Percentiles rank a stretch among this genome's conserved stretches.
These are phyloP conservation scores for Botryobasidium botryosum DNA, from an alignment of 768 basidiomycete genomes.

Conservation along the genomic window DNA sequence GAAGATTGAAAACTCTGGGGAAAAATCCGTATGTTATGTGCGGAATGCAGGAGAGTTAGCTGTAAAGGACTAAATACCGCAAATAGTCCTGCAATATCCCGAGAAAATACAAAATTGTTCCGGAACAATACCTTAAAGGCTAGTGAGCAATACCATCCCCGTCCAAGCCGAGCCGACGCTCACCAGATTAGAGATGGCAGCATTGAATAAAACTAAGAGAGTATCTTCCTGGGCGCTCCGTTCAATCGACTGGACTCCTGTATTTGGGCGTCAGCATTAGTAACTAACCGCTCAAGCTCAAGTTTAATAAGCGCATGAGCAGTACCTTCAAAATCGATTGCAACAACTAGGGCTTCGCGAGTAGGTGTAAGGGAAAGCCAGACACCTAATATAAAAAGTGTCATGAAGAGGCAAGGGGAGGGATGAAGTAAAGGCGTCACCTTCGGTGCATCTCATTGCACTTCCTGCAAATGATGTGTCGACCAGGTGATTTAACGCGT, in stretches of 20 bases:
- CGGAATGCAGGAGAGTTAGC: neutral
- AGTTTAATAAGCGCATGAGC: neutral
- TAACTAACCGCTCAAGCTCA: too few species aligned
- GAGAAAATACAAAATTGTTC: slow-evolving; percentile 7
- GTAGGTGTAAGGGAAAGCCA: slow-evolving; percentile 8
- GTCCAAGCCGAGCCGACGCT: too few species aligned
- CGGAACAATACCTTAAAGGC: slow-evolving; percentile 8
- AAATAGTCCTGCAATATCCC: slow-evolving; percentile 6
- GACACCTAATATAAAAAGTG: neutral
- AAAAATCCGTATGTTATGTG: neutral
- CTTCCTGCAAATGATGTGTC: slow-evolving; percentile 51
- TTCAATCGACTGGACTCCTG: slow-evolving; percentile 8
- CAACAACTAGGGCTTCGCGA: slow-evolving; percentile 3
- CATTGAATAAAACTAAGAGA: slow-evolving; percentile 6
- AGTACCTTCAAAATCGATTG: slow-evolving; percentile 9
- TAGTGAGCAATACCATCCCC: too few species aligned
- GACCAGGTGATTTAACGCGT: slow-evolving; percentile 38
- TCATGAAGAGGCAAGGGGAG: neutral
- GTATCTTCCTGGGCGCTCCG: slow-evolving; percentile 5
- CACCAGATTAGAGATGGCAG: slow-evolving; percentile 7
- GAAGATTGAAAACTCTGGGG: slow-evolving; percentile 1
- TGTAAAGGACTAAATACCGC: neutral
- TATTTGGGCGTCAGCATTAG: neutral
- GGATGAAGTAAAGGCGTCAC: neutral
- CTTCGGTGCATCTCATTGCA: slow-evolving; percentile 30